A percentile compares a stretch with the other conserved stretches of the same genome.
These are phyloP conservation scores for Fusarium xyrophilum DNA, from an alignment of 2,329 filamentous ascomycete genomes.

Conservation along the genomic window DNA sequence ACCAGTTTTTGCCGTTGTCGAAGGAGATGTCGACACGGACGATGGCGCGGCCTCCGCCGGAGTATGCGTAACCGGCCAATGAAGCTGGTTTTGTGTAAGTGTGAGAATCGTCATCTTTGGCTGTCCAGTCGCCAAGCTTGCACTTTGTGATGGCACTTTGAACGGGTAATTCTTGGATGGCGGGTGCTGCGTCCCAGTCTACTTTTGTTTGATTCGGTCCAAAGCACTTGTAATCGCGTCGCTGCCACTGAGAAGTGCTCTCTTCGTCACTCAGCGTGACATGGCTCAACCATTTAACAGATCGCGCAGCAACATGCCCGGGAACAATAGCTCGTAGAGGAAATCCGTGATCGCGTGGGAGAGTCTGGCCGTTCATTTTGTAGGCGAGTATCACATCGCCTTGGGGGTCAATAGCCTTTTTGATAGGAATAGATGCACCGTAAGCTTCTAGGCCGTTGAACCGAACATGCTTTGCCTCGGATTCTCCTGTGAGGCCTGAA, in stretches of 20 bases:
- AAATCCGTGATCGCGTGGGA: constrained; percentile 71
- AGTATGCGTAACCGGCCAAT: constrained; percentile 70
- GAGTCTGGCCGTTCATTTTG: constrained; percentile 69
- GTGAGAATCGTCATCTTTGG: neutral
- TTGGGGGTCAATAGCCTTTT: constrained; percentile 63
- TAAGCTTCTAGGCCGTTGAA: constrained; percentile 68
- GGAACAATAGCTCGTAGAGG: constrained; percentile 69
- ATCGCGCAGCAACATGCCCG: constrained; percentile 70
- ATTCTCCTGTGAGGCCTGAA: constrained; percentile 46
- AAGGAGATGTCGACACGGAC: constrained; percentile 71
- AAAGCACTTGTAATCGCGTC: constrained; percentile 73
- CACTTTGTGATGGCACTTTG: constrained; percentile 69
- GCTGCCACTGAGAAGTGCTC: constrained; percentile 69
- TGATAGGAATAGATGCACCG: constrained; percentile 66
- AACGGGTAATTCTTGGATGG: constrained; percentile 73
- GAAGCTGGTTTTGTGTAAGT: constrained; percentile 42
- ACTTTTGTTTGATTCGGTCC: constrained; percentile 67
- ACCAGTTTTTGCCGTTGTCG: constrained; percentile 69
- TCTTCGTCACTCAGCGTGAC: constrained; percentile 72
- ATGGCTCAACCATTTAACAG: constrained; percentile 72
- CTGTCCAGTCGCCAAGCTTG: constrained; percentile 50
- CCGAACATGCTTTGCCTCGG: constrained; percentile 59
- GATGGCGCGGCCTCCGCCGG: constrained; percentile 70
- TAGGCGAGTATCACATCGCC: constrained; percentile 72
- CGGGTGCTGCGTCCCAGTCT: constrained; percentile 67